Base-by-base conservation (phyloP, 2,329 filamentous ascomycete species). In the Pseudogymnoascus destructans region DNA sequence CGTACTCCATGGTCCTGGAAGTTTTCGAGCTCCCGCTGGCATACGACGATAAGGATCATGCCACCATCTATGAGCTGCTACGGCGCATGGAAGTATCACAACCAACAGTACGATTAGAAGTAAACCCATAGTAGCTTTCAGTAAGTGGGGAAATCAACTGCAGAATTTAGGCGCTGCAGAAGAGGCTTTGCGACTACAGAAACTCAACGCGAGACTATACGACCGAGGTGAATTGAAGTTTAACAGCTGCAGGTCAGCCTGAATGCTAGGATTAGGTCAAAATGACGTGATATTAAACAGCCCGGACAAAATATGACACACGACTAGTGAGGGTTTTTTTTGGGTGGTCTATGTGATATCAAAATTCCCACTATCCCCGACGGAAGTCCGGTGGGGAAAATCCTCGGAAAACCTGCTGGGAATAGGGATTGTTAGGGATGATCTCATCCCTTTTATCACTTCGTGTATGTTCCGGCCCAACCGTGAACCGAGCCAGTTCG, bases 11-110 rank as follows among this genome's bases (percentile, higher is more conserved):
- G 42, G 42, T 15, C 42, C 42, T 38, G 54, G 30, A 38, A 56
- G 54, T 25, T 56, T 21, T 56, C 27, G 54, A 56, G 54, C 54
- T 38, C 54, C 54, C 25, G 27, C 54, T 36, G 54, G 54, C 35
- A 56, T 56, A 21, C 54, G 54, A 25, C 54, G 35, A 56, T 49
- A 49, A 25, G 42, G 42, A 49, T 49, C 42, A 27, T 49, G 7
- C 42, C 42, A 49, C 42, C 42, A 49, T 49, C 4, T 49, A 49
- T 15, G 42, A 27, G 23, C 42, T 27, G 42, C 42, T 49, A 49
- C 42, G 5, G 23, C 42, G 42, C 21, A 49, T 49, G 42, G 21
- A 49, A 49, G 15, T 49, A 49, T 8, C 42, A 49, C 42, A 49
- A 27, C 23, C 21, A 49, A 10, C 42, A 36, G 35, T 13, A 49